phyloP scores from a whole-genome alignment of 371 early-diverging fungal genomes.

The Antonospora locustae region DNA sequence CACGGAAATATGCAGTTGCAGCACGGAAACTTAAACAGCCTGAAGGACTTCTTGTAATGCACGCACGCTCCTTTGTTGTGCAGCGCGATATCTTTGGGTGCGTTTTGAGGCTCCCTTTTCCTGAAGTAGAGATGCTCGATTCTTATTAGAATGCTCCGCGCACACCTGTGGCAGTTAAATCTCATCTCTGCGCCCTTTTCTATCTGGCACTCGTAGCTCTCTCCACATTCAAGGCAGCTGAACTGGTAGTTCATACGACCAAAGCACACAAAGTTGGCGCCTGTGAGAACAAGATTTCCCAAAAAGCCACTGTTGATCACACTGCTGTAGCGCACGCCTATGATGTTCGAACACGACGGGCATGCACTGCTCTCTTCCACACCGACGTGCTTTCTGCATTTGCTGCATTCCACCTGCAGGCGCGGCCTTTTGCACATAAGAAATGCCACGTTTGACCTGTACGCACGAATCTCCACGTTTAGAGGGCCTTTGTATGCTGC shows the following conservation, averaged over 20 bases:
- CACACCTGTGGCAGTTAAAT: conserved; percentile 56
- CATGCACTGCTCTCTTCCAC: conserved; percentile 1
- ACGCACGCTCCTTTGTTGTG: conserved; percentile 65
- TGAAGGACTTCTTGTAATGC: conserved; percentile 74
- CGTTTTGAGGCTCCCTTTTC: conserved; percentile 54
- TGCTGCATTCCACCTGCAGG: conserved; percentile 32
- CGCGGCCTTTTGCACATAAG: conserved; percentile 17
- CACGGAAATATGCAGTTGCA: conserved; percentile 70
- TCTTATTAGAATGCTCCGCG: conserved; percentile 59
- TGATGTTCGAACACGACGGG: conserved; percentile 11
- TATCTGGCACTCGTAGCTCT: conserved; percentile 24
- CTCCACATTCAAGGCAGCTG: conserved; percentile 24
- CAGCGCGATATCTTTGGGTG: conserved; percentile 43
- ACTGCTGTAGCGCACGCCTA: conserved; percentile 28
- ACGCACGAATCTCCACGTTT: conserved; percentile 17
- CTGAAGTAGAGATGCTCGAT: conserved; percentile 59
- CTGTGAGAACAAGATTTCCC: conserved; percentile 30
- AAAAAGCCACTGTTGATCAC: conserved; percentile 9
- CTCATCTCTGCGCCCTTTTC: conserved; percentile 2
- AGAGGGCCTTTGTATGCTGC: not conserved
- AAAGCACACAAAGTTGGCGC: conserved; percentile 20
- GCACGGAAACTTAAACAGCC: conserved; percentile 91
- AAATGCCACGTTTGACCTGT: conserved; percentile 19
- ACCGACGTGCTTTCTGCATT: conserved; percentile 2
- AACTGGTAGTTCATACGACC: conserved; percentile 31